Conservation (phyloP, 23 red algal species). For the Gracilaria domingensis region DNA sequence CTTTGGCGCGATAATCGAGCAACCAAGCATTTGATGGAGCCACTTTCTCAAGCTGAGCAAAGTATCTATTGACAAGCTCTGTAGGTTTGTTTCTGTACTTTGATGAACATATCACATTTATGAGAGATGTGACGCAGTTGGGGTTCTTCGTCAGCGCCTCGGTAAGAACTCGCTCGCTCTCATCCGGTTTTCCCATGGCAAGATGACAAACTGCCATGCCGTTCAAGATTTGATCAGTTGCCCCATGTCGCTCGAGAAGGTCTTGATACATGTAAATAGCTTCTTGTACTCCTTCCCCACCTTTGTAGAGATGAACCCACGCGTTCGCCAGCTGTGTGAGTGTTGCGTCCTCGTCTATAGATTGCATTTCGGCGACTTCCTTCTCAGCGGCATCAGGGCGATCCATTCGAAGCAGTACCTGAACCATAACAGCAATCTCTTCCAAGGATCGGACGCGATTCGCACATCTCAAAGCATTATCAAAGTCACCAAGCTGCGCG, state of each 20-base stretch:
- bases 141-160: slow-evolving; percentile 87
- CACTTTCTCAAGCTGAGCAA: slow-evolving; percentile 42
- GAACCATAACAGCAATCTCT: slow-evolving; percentile 73
- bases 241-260: slow-evolving; percentile 86
- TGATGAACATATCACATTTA: slow-evolving; percentile 76
- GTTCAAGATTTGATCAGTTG: slow-evolving; percentile 88
- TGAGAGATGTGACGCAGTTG: slow-evolving; percentile 76
- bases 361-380: slow-evolving; percentile 71
- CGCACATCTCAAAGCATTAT: slow-evolving; percentile 71
- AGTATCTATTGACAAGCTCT: slow-evolving; percentile 60
- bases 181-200: slow-evolving; percentile 68
- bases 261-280: slow-evolving; percentile 85
- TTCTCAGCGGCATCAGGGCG: slow-evolving; percentile 79
- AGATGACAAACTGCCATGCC: slow-evolving; percentile 81
- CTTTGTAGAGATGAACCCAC: slow-evolving; percentile 69
- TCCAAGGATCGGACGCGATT: slow-evolving; percentile 61
- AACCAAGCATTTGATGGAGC: slow-evolving; percentile 57
- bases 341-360: slow-evolving; percentile 79
- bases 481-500: slow-evolving; percentile 64
- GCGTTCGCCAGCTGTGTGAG: slow-evolving; percentile 80
- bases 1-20: slow-evolving; percentile 42
- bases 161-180: slow-evolving; percentile 81
- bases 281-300: slow-evolving; percentile 69
- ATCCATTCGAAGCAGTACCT: slow-evolving; percentile 82
- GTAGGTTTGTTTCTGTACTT: slow-evolving; percentile 62